Evolutionary conservation across 2,329 filamentous ascomycete genomes (phyloP), one percentile per base, ranked within the genome.

Genomic region (Chrysoporthe austroafricana): DNA sequence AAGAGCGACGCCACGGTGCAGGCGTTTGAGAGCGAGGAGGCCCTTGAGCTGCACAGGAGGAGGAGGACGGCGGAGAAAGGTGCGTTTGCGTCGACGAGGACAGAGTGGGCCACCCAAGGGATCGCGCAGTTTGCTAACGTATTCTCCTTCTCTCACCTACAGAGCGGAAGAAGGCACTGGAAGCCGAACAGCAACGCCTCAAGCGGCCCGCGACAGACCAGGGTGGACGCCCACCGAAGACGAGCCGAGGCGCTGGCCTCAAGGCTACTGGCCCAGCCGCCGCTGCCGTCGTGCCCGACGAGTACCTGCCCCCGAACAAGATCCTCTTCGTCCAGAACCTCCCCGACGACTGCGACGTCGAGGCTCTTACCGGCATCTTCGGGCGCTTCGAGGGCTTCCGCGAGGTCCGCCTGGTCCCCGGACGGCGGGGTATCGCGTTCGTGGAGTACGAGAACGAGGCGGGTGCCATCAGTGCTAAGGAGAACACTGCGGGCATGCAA

Each of bases 241-340:
- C 90, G 18, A 85, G 87, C n/a, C 86, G 89, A 73, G 88, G 89
- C 54, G 83, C 87, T 34, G 92, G 92, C 44, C 87, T 95, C 81
- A 96, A 96, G 78, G 88, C 92, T 5, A 91, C 90, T 1, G 88
- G 88, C 67, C 85, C 88, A 6, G 84, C 88, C 16, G 85, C 88
- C 1, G 84, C 90, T 3, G 85, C 91, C 13, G 90, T 94, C 66
- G 90, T 98, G 21, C 94, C 94, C n/a, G 96, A 98, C 86, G 96
- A 99, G 81, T 98, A 97, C 79, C 87, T 98, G 4, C 95, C 95
- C 4, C 95, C 96, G 46, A 98, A 98, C 87, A 97, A 97, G 83
- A 97, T 94, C 72, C 86, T 99, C 46, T 97, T 98, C 81, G 84
- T 98, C 70, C 93, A 96, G 82, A 95, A 98, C 74, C 81, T 99